Base-by-base conservation (phyloP, 306 rosid genomes). In the Prunus dulcis region DNA sequence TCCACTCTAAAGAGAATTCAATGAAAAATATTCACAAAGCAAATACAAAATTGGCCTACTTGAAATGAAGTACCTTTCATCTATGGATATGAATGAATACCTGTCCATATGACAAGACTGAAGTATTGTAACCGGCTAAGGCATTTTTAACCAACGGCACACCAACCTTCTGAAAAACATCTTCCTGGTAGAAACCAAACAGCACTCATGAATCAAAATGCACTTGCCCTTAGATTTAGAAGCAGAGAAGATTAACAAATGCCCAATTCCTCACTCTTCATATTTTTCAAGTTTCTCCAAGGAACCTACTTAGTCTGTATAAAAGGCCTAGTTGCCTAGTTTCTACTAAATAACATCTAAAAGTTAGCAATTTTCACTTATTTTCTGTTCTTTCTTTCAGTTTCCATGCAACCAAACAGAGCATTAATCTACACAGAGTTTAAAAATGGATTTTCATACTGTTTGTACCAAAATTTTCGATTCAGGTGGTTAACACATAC, bases 41-140 rank as follows among this genome's bases (percentile, higher is more conserved):
- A 46, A 60, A 28, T 49, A 32, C 12, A 3, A n/a, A 28, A 55
- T 47, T 22, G 13, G 22, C 12, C 20, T 18, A 43, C 10, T 23
- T 41, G 18, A 73, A 58, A 58, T 5, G 56, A 43, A 15, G 46
- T 5, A 17, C 20, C 17, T 11, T 43, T 41, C 22, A 23, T 72
- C 7, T 0, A 72, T 17, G 55, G 11, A 9, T 38, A 57, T 41
- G 52, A 73, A 43, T 23, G 20, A 10, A 6, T 91, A 92, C 99
- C 99, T 92, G 97, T 73, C 99, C 97, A 83, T 79, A 95, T 28
- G 99, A 89, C 76, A 95, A 64, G 77, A 95, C 77, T 1, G 97
- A 83, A 79, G 97, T 86, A 83, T 95, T 92, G 85, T 90, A 95
- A 82, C 99, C 99, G 30, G 96, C 96, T 69, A 95, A 82, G 28